Evolutionary conservation across 192 early-diverging fungal genomes (phyloP).

Genomic region (Chytriomyces sp.): DNA sequence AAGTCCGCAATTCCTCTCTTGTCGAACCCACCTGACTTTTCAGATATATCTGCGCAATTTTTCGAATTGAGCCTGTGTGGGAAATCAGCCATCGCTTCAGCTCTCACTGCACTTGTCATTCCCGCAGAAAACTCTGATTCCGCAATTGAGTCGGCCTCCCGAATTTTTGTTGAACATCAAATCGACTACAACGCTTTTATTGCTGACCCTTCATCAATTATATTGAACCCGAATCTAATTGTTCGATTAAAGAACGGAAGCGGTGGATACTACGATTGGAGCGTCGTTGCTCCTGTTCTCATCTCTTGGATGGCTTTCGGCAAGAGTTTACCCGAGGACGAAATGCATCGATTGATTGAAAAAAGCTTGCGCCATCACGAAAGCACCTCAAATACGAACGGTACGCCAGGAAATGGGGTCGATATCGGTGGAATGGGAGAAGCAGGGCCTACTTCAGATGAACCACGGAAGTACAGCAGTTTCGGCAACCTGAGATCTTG

Average conservation of each 20-base stretch:
- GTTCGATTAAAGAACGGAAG: constrained; percentile 50
- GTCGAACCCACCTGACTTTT: constrained; percentile 29
- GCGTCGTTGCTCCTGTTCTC: constrained; percentile 65
- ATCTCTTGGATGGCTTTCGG: constrained; percentile 62
- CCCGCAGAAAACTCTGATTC: background rate
- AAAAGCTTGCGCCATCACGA: background rate
- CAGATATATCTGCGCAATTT: constrained; percentile 49
- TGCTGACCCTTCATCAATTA: constrained; percentile 53
- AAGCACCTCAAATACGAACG: constrained; percentile 1
- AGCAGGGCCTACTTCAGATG: constrained; percentile 5
- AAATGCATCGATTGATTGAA: constrained; percentile 3
- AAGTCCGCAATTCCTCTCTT: constrained; percentile 6
- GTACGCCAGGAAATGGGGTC: background rate
- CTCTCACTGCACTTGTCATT: background rate
- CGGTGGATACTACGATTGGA: constrained; percentile 68
- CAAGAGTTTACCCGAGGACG: constrained; percentile 54
- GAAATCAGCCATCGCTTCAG: constrained; percentile 8
- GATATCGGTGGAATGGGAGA: background rate
- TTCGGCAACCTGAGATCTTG: constrained; percentile 41
- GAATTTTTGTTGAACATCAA: constrained; percentile 55
- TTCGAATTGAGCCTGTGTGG: constrained; percentile 65
- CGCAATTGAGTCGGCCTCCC: constrained; percentile 39
- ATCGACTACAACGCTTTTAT: constrained; percentile 63
- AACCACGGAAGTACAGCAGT: constrained; percentile 34
- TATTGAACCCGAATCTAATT: constrained; percentile 60